phyloP scores from a whole-genome alignment of 2,329 filamentous ascomycete genomes.

The Pseudogymnoascus sp. region DNA sequence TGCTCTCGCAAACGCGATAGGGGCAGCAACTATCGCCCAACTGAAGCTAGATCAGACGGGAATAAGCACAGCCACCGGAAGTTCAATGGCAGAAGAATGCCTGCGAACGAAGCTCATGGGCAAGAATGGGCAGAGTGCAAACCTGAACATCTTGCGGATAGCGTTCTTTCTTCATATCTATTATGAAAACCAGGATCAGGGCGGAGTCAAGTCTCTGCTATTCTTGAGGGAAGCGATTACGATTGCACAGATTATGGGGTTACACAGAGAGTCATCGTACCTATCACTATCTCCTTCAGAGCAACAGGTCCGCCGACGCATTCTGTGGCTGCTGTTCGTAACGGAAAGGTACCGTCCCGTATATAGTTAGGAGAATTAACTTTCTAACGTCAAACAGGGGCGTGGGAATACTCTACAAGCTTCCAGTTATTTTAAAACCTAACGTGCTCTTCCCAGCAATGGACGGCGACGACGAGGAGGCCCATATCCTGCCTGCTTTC shows the following conservation, averaged over 20 bases:
- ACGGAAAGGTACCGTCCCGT: slow-evolving; percentile 31
- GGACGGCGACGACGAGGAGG: slow-evolving; percentile 34
- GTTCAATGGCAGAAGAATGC: slow-evolving; percentile 32
- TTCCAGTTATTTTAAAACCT: slow-evolving; percentile 39
- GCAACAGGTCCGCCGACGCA: slow-evolving; percentile 38
- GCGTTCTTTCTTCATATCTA: slow-evolving; percentile 48
- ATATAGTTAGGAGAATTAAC: not conserved
- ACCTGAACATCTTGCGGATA: slow-evolving; percentile 37
- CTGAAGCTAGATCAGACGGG: slow-evolving; percentile 34
- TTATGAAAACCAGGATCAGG: slow-evolving; percentile 41
- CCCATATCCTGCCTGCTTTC: slow-evolving; percentile 42
- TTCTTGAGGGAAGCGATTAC: slow-evolving; percentile 46
- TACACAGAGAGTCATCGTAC: slow-evolving; percentile 40
- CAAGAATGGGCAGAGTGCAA: slow-evolving; percentile 26
- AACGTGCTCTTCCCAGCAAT: slow-evolving; percentile 33
- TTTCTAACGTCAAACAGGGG: slow-evolving; percentile 33
- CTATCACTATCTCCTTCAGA: slow-evolving; percentile 30
- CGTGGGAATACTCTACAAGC: slow-evolving; percentile 43
- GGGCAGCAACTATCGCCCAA: slow-evolving; percentile 42
- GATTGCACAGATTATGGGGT: slow-evolving; percentile 41
- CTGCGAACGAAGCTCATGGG: slow-evolving; percentile 26
- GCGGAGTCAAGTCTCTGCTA: slow-evolving; percentile 40
- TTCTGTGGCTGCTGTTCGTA: slow-evolving; percentile 43
- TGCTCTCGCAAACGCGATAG: slow-evolving; percentile 39
- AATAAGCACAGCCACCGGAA: slow-evolving; percentile 27